phyloP scores from a whole-genome alignment of 306 rosid species.

The Echinosophora koreensis region DNA sequence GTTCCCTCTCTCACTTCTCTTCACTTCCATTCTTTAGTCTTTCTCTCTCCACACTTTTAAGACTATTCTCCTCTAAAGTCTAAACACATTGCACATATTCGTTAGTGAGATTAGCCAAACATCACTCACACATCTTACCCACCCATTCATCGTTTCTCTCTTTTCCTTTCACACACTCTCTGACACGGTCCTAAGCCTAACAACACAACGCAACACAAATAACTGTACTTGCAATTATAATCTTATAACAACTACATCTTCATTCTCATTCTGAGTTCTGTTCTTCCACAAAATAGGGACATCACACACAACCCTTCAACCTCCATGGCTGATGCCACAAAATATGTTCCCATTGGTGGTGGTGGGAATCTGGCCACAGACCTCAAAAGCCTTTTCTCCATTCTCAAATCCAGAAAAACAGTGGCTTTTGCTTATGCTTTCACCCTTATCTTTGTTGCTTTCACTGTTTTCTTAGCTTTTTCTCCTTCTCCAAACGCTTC shows the following conservation, averaged over 20 bases:
- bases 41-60: neutral
- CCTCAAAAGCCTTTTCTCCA: constrained; percentile 63
- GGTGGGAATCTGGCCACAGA: constrained; percentile 59
- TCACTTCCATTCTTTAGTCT: neutral
- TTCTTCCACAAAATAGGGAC: neutral
- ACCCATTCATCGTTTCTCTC: neutral
- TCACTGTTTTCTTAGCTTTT: constrained; percentile 79
- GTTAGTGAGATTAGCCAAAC: constrained; percentile 15
- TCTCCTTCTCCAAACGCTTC: constrained; percentile 65
- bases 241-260: neutral
- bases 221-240: neutral
- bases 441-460: constrained; percentile 65
- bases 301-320: neutral
- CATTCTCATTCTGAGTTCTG: neutral
- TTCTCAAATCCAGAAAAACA: constrained; percentile 71
- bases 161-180: neutral
- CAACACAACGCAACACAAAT: neutral
- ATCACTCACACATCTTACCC: constrained; percentile 15
- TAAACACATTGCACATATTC: neutral
- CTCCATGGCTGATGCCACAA: constrained; percentile 79
- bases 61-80: neutral
- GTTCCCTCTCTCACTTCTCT: neutral
- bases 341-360: constrained; percentile 61
- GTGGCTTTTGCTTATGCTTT: constrained; percentile 70
- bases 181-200: no score